Evolutionary conservation across 177 flowering plant genomes (phyloP), one percentile per base, ranked within the genome.

Genomic region (Vitis hybrid): DNA sequence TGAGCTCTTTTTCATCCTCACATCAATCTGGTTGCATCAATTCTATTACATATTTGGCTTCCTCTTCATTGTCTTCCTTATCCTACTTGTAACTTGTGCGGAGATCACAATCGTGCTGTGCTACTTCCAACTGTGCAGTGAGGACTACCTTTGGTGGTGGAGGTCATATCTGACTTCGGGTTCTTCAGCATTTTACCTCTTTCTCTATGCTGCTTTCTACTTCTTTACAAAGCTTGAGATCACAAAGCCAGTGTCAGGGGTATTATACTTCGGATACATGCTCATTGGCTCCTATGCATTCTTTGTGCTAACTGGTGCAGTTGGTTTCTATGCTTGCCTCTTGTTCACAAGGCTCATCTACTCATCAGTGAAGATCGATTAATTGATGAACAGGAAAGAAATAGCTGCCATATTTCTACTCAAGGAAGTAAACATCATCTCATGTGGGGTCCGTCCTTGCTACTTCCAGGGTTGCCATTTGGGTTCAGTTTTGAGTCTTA

Each of bases 71-170:
- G 97, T 91, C 76, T 90, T 91, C 66, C 12, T 86, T 66, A 92
- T 91, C 69, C 85, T 91, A 65, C 50, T 91, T 46, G 70, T 92
- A 71, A 92, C 97, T 6, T 92, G 97, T 66, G 95, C 95, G 1
- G 97, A 90, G 85, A 92, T 92, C 73, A 89, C 94, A 1, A 76
- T 91, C 20, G 97, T 91, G 74, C 92, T 91, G 10, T 92, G 97
- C 84, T 92, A 92, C 81, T 92, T 92, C 85, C 97, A 92, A 79
- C 85, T 92, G 30, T 92, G 97, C 82, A 92, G 95, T 63, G 97
- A 92, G 81, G 97, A 92, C 73, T 92, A 92, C 69, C 76, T 77
- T 1, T 92, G 97, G 97, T 92, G 97, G 97, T 92, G 97, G 97
- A 85, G 97, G 50, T 87, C 97, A 0, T 92, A 89, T 64, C 66